These are phyloP conservation scores for Catharanthus roseus DNA, from an alignment of 257 asterid species.

Conservation along the genomic window DNA sequence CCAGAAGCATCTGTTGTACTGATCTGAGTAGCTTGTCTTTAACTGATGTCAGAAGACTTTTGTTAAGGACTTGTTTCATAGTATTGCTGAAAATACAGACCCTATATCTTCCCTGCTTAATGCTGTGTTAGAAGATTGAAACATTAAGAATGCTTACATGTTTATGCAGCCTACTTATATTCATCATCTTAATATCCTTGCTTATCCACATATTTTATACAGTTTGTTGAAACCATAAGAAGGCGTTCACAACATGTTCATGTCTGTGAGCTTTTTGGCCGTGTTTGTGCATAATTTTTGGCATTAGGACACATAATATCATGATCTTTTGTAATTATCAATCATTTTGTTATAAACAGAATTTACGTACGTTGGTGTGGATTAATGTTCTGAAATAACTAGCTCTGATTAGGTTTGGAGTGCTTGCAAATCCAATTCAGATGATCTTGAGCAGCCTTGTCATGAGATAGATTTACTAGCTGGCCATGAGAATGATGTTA, in stretches of 20 bases:
- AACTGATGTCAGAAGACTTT: neutral
- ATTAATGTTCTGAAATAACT: constrained; percentile 4
- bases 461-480: constrained; percentile 85
- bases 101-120: no score
- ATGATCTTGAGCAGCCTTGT: constrained; percentile 66
- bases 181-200: no score
- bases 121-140: no score
- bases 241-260: neutral
- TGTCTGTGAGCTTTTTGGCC: neutral
- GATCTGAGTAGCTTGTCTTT: neutral
- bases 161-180: no score
- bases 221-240: neutral
- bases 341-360: neutral
- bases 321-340: neutral
- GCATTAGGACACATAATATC: neutral
- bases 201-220: no score
- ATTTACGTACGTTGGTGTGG: neutral
- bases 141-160: no score
- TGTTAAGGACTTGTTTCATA: no score
- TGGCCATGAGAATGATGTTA: constrained; percentile 97
- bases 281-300: neutral
- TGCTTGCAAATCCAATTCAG: constrained; percentile 64
- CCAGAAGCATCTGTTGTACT: neutral
- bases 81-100: neutral
- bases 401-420: constrained; percentile 70